Evolutionary conservation across 2,329 filamentous ascomycete species (phyloP).

Genomic region (Cladosporium sp.): DNA sequence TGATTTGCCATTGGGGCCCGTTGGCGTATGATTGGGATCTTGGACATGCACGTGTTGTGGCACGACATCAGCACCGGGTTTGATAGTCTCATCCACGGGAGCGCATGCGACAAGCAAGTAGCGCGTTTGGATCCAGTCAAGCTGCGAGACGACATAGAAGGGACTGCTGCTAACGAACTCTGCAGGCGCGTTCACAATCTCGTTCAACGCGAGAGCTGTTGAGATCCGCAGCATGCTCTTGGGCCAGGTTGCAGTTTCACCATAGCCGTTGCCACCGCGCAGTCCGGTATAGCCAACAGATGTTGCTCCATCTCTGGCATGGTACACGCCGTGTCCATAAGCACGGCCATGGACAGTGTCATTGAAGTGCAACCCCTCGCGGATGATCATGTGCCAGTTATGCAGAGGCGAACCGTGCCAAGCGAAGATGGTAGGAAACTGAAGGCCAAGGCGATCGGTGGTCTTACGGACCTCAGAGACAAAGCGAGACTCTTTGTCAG

Average conservation of each 20-base stretch:
- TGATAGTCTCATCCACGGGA: slow-evolving; percentile 23
- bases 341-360: slow-evolving; percentile 64
- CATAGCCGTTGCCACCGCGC: slow-evolving; percentile 1
- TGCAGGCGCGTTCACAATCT: slow-evolving; percentile 73
- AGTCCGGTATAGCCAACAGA: slow-evolving; percentile 55
- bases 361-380: slow-evolving; percentile 75
- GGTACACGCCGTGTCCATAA: slow-evolving; percentile 79
- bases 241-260: slow-evolving; percentile 54
- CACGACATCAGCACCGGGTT: slow-evolving; percentile 25
- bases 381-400: slow-evolving; percentile 91
- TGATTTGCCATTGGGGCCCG: slow-evolving; percentile 38
- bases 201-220: slow-evolving; percentile 71
- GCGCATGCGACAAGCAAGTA: slow-evolving; percentile 68
- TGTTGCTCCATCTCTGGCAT: slow-evolving; percentile 60
- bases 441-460: slow-evolving; percentile 40
- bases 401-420: slow-evolving; percentile 77
- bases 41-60: slow-evolving; percentile 37
- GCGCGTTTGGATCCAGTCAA: slow-evolving; percentile 87
- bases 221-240: slow-evolving; percentile 63
- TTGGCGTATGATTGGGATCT: slow-evolving; percentile 44
- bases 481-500: slow-evolving; percentile 81
- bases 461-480: slow-evolving; percentile 59
- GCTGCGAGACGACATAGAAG: slow-evolving; percentile 70
- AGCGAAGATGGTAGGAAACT: slow-evolving; percentile 72
- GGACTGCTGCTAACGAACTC: slow-evolving; percentile 59